These are phyloP conservation scores for Aspergillus sp. DNA, from an alignment of 2,329 filamentous ascomycete species.

Conservation along the genomic window DNA sequence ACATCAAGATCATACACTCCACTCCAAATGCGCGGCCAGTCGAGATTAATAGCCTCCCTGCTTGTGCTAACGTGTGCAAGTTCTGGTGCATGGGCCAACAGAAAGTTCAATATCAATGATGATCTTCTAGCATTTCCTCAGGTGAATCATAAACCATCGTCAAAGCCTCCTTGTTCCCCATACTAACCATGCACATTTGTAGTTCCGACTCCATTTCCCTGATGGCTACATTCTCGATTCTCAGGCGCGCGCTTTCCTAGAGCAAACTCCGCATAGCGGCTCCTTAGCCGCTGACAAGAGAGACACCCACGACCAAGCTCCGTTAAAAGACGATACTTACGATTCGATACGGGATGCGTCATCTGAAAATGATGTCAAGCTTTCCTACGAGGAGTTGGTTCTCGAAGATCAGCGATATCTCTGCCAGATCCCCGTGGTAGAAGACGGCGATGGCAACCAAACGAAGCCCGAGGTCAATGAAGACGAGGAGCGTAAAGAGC, in stretches of 20 bases:
- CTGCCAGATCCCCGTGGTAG: slow-evolving; percentile 77
- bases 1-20: not conserved
- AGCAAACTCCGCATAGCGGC: slow-evolving; percentile 20
- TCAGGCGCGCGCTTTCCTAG: slow-evolving; percentile 63
- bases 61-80: slow-evolving; percentile 33
- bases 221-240: slow-evolving; percentile 69
- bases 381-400: slow-evolving; percentile 70
- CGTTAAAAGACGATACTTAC: slow-evolving; percentile 17
- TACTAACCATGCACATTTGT: not conserved
- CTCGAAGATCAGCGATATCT: slow-evolving; percentile 71
- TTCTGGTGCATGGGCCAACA: slow-evolving; percentile 49
- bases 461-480: slow-evolving; percentile 61
- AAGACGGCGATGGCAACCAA: slow-evolving; percentile 62
- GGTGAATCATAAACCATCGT: slow-evolving; percentile 49
- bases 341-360: slow-evolving; percentile 35
- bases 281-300: slow-evolving; percentile 16
- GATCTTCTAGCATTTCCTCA: slow-evolving; percentile 85
- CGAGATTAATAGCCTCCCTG: slow-evolving; percentile 26
- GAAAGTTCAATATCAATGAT: slow-evolving; percentile 81
- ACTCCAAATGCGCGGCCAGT: slow-evolving; percentile 25
- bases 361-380: slow-evolving; percentile 12
- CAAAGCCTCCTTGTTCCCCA: not conserved
- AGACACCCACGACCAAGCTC: slow-evolving; percentile 27
- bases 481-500: slow-evolving; percentile 76
- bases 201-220: slow-evolving; percentile 81